Evolutionary conservation across 495 filamentous ascomycete genomes (phyloP).

Genomic region (Hamigera avellanea): DNA sequence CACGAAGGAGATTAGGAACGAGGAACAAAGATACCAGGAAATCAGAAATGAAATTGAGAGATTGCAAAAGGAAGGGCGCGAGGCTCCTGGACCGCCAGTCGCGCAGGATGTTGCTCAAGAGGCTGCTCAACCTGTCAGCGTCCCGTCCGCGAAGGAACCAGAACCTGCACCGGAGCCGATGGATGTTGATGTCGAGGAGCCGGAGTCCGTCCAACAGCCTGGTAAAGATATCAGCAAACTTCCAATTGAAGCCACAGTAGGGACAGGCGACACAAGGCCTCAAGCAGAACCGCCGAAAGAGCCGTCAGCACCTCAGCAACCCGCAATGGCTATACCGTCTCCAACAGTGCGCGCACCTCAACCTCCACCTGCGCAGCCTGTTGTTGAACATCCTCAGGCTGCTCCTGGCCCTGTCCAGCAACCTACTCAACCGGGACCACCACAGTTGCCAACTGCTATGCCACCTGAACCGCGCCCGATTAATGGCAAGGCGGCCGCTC

Average conservation of each 20-base stretch:
- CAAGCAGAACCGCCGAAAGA: neutral
- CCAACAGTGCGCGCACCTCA: neutral
- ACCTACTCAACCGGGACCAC: conserved; percentile 7
- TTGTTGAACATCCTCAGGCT: conserved; percentile 2
- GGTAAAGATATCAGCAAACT: conserved; percentile 4
- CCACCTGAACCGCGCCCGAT: conserved; percentile 16
- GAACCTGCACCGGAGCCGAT: conserved; percentile 22
- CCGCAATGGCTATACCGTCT: conserved; percentile 1
- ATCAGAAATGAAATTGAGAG: conserved; percentile 56
- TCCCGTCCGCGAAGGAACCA: conserved; percentile 10
- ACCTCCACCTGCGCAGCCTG: conserved; percentile 5
- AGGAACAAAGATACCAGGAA: conserved; percentile 56
- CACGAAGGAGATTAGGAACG: conserved; percentile 56
- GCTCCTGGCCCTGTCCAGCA: neutral
- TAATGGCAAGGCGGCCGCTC: conserved; percentile 23
- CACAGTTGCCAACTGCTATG: conserved; percentile 9
- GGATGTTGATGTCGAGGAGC: conserved; percentile 22
- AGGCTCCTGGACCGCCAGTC: conserved; percentile 14
- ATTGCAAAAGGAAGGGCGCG: conserved; percentile 49
- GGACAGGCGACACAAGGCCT: neutral
- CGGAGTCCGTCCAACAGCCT: conserved; percentile 7
- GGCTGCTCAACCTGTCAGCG: neutral
- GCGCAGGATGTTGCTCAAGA: conserved; percentile 3
- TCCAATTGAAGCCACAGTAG: neutral
- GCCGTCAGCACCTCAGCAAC: conserved; percentile 1